Base-by-base conservation (phyloP, 1,284 basidiomycete species). In the Cutaneotrichosporon cutaneum region DNA sequence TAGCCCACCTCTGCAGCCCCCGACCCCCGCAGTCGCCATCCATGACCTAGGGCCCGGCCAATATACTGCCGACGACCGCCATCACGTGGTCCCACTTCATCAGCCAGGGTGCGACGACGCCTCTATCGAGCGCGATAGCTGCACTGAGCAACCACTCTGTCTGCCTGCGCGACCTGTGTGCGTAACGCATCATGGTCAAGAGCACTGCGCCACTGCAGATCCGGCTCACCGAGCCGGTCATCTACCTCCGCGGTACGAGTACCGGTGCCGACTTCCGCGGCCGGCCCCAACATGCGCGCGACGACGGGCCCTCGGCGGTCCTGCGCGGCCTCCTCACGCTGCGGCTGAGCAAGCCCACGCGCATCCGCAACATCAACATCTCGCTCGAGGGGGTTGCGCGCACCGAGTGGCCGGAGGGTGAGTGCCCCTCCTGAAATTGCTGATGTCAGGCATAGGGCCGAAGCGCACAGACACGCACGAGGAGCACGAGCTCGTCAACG, bases 311-410 rank as follows among this genome's bases (percentile, higher is more conserved):
- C 6, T 88, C 90, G 2, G 88, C 92, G 8, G 84, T 94, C 77
- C 82, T 99, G 33, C 85, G 95, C 44, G 95, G 94, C n/a, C 82
- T 97, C 13, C 83, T 98, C 61, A 88, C 87, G 1, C 82, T 99
- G 50, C 85, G 86, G 13, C 82, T 97, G 32, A 82, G 83, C 53
- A 95, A 94, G 74, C 87, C 94, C 0, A 93, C 88, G 44, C 87
- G 89, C 75, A 88, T 99, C 71, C 88, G 89, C 39, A 90, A 88
- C 70, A 94, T 99, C 61, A 85, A 87, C 59, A 82, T 96, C 51
- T 86, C 87, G 68, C 82, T 98, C 22, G 82, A 87, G 56, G 94
- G 91, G 7, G 89, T 84, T 66, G 75, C 80, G 4, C 73, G 81
- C 58, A 85, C 84, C 16, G 84, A 85, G 66, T 96, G 93, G 90